phyloP scores from a whole-genome alignment of 2,329 filamentous ascomycete genomes.

The Lithohypha guttulata region DNA sequence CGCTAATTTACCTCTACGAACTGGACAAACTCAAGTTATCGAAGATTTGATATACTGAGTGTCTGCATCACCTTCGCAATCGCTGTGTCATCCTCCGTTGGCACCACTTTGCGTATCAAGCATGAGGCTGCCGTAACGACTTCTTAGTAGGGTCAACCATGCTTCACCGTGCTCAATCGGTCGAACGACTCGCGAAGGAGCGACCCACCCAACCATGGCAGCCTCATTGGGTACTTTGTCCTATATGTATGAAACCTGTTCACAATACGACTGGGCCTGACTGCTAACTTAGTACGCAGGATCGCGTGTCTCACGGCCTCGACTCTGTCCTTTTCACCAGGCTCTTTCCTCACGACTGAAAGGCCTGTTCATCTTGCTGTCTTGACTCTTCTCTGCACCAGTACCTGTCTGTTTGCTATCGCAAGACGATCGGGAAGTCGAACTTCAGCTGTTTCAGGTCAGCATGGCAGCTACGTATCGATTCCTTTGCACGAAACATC shows the following conservation, averaged over 20 bases:
- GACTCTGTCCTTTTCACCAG: not conserved
- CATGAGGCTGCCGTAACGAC: no score
- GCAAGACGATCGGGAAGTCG: not conserved
- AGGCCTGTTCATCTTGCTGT: constrained; percentile 36
- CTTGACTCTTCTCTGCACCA: constrained; percentile 32
- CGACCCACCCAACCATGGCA: constrained; percentile 4
- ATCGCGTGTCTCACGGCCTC: constrained; percentile 1
- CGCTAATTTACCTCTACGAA: no score
- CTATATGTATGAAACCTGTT: not conserved
- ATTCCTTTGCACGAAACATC: constrained; percentile 1
- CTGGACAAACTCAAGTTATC: no score
- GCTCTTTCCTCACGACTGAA: constrained; percentile 25
- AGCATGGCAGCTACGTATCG: not conserved
- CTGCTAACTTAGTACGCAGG: not conserved
- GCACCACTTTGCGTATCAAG: no score
- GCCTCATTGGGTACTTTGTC: not conserved
- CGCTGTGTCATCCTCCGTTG: no score
- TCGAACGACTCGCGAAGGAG: not conserved
- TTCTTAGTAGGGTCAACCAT: no score
- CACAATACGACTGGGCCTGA: not conserved
- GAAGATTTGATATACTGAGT: no score
- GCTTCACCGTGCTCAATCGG: not conserved
- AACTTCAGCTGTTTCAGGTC: not conserved
- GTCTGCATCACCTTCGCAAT: constrained; percentile 12
- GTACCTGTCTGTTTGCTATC: constrained; percentile 12